Base-by-base conservation (phyloP, 768 basidiomycete species). In the Butyriboletus loyo region DNA sequence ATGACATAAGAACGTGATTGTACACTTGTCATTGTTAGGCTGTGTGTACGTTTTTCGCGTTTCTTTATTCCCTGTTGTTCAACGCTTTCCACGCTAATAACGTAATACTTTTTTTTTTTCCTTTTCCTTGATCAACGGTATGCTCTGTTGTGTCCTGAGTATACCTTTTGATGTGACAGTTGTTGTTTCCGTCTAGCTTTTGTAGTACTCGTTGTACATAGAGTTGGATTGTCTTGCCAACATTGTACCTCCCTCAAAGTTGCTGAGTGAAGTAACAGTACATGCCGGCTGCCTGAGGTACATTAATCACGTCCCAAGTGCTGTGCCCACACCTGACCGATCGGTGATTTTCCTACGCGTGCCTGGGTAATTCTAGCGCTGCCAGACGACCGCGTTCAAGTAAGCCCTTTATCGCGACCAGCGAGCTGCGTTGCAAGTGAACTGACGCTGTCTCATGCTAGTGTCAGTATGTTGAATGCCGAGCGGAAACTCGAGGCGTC, bases 1-100 rank as follows among this genome's bases (percentile, higher is more conserved):
- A 49, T 56, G 52, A 57, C 54, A 56, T 63, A 50, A 44, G 24
- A 48, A 45, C 11, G 17, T 22, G 28, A 65, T 44, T 66, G 60
- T 65, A 63, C 31, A 46, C 41, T 57, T 51, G 54, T 65, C 36
- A 34, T 52, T 22, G 31, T 43, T 52, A 27, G 25, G 49, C 10
- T 55, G 49, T 61, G 36, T 63, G 59, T 61, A 65, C 19, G 43
- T 39, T 55, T 13, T 46, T 44, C 25, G 1, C 49, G 52, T 31
- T 52, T 54, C 41, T 19, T 22, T 61, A 39, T 54, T 37, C 28
- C 36, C 10, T 46, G 50, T n/a, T 62, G 55, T 60, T 59, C 24
- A 7, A 46, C 17, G n/a, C n/a, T 30, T 31, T 47, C 3, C 11
- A 7, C 31, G 25, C 25, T 50, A 31, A 27, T 9, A 48, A 57